Evolutionary conservation across 768 basidiomycete genomes (phyloP).

Genomic region (Lyophyllum semitale): DNA sequence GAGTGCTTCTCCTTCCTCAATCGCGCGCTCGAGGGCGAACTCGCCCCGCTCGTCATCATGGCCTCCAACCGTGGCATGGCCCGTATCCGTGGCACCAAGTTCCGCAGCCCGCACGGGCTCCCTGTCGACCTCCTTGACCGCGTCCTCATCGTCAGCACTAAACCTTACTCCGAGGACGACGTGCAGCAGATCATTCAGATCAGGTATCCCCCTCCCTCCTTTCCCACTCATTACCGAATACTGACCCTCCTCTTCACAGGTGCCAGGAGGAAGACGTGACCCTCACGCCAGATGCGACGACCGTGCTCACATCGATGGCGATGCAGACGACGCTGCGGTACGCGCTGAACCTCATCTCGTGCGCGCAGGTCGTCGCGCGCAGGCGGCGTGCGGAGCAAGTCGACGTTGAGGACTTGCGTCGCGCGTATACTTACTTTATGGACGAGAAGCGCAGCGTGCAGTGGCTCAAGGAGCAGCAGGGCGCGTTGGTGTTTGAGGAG

Average conservation of each 20-base stretch:
- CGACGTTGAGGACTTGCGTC: conserved; percentile 80
- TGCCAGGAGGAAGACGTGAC: conserved; percentile 96
- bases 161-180: conserved; percentile 80
- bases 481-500: conserved; percentile 74
- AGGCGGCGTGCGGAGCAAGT: conserved; percentile 82
- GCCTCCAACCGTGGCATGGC: conserved; percentile 96
- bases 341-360: conserved; percentile 93
- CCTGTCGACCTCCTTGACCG: conserved; percentile 94
- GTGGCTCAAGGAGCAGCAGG: conserved; percentile 87
- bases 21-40: conserved; percentile 89
- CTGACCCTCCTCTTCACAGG: conserved; percentile 37
- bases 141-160: conserved; percentile 93
- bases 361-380: conserved; percentile 81
- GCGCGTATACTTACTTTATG: conserved; percentile 88
- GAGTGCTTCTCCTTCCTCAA: conserved; percentile 99
- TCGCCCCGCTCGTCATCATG: conserved; percentile 97
- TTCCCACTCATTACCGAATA: background rate
- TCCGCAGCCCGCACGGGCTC: conserved; percentile 92
- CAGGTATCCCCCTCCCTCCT: conserved; percentile 45
- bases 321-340: conserved; percentile 89
- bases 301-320: conserved; percentile 88
- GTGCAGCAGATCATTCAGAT: conserved; percentile 92
- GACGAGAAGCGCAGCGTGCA: conserved; percentile 92
- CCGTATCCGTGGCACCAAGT: conserved; percentile 92
- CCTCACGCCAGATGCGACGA: conserved; percentile 54